Conservation (phyloP, 305 asterid genomes). For the Plantago lanceolata region DNA sequence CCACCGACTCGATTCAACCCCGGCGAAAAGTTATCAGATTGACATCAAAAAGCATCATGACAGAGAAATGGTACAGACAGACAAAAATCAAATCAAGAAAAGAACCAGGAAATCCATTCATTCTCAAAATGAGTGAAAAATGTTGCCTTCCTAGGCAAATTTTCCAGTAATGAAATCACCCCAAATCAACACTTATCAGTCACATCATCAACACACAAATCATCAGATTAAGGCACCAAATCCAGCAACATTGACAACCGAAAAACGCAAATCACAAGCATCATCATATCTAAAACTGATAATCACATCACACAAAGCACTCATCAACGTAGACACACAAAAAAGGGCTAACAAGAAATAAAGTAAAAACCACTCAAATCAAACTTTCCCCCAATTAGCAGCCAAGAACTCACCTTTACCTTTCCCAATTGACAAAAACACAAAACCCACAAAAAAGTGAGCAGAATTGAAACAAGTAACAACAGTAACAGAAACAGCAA, state of each 20-base stretch:
- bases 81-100: conserved; percentile 3
- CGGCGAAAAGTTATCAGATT: conserved; percentile 1
- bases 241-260: conserved; percentile 10
- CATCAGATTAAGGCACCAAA: conserved; percentile 24
- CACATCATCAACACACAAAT: conserved; percentile 27
- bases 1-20: neutral
- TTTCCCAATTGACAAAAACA: conserved; percentile 16
- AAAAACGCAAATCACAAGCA: neutral
- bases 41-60: conserved; percentile 7
- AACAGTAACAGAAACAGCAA: too few relatives aligned
- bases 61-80: conserved; percentile 2
- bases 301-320: neutral
- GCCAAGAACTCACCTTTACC: conserved; percentile 5
- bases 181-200: conserved; percentile 20
- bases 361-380: neutral
- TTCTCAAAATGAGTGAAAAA: conserved; percentile 19
- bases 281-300: conserved; percentile 11
- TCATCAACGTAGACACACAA: neutral
- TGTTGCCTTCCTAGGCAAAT: conserved; percentile 16
- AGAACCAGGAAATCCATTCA: conserved; percentile 6
- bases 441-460: neutral
- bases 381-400: neutral
- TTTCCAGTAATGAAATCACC: conserved; percentile 20
- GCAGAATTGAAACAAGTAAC: neutral
- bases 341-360: neutral